Percentiles rank a stretch among this genome's conserved stretches.
Evolutionary conservation across 176 grass and related monocot genomes (phyloP).

Genomic region (Themeda triandra): DNA sequence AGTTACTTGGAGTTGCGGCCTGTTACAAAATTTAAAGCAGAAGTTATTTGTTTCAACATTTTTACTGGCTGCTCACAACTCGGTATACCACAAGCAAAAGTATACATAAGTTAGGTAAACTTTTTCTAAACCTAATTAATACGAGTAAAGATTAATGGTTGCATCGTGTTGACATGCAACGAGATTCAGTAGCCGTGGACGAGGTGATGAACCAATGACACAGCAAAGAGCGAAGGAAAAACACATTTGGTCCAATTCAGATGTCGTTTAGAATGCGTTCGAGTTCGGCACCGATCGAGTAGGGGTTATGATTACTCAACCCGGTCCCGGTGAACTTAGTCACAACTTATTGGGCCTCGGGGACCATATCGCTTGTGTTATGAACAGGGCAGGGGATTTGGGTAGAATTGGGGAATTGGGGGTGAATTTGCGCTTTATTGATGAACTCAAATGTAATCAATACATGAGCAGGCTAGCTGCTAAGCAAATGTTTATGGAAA

Average conservation of each 20-base stretch:
- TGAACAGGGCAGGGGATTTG: no score
- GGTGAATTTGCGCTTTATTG: no score
- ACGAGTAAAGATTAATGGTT: background rate
- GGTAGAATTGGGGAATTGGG: no score
- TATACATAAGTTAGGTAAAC: background rate
- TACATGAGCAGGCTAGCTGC: no score
- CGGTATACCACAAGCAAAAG: background rate
- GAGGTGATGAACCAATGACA: background rate
- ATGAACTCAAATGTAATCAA: no score
- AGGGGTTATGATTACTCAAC: background rate
- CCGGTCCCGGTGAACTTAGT: background rate
- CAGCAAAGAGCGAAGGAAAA: background rate
- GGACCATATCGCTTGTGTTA: background rate
- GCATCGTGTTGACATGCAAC: background rate
- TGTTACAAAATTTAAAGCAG: no score
- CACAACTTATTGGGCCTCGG: background rate
- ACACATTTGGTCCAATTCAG: background rate
- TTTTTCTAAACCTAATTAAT: background rate
- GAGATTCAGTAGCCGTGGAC: background rate
- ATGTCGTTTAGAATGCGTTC: constrained; percentile 2
- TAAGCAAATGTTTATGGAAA: no score
- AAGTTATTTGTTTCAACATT: background rate
- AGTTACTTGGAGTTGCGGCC: no score
- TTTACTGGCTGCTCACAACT: background rate
- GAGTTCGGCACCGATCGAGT: constrained; percentile 9